phyloP scores from a whole-genome alignment of 495 filamentous ascomycete genomes.

The Glarea lozoyensis region DNA sequence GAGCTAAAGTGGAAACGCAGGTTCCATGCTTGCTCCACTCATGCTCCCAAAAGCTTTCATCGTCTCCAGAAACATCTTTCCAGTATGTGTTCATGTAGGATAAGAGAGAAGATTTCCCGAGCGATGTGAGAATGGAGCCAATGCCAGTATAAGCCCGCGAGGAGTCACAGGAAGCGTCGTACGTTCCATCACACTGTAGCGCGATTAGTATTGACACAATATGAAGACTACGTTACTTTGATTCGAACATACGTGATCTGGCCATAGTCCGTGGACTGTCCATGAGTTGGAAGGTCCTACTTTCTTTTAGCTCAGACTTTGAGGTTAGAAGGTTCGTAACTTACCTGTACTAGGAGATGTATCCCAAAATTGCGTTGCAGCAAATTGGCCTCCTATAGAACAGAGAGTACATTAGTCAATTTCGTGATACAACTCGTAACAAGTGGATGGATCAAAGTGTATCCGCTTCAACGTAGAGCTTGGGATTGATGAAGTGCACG shows the following conservation, averaged over 20 bases:
- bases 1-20: constrained; percentile 47
- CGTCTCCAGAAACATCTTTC: constrained; percentile 29
- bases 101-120: constrained; percentile 48
- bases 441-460: too few species aligned
- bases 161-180: constrained; percentile 54
- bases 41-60: constrained; percentile 60
- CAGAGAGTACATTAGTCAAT: too few species aligned
- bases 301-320: not conserved
- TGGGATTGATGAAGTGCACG: too few species aligned
- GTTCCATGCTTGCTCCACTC: constrained; percentile 71
- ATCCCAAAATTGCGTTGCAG: constrained; percentile 72
- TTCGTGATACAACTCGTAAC: too few species aligned
- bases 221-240: too few species aligned
- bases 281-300: constrained; percentile 54
- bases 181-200: constrained; percentile 66
- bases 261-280: constrained; percentile 66
- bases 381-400: constrained; percentile 55
- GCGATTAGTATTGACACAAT: too few species aligned
- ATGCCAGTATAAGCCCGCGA: constrained; percentile 56
- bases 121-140: constrained; percentile 45
- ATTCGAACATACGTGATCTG: constrained; percentile 41
- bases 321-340: not conserved
- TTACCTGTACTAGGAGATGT: constrained; percentile 31
- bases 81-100: constrained; percentile 63
- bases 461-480: too few species aligned